Evolutionary conservation across 441 rosid species (phyloP), one percentile per base, ranked within the genome.

Genomic region (Omphalea diandra): DNA sequence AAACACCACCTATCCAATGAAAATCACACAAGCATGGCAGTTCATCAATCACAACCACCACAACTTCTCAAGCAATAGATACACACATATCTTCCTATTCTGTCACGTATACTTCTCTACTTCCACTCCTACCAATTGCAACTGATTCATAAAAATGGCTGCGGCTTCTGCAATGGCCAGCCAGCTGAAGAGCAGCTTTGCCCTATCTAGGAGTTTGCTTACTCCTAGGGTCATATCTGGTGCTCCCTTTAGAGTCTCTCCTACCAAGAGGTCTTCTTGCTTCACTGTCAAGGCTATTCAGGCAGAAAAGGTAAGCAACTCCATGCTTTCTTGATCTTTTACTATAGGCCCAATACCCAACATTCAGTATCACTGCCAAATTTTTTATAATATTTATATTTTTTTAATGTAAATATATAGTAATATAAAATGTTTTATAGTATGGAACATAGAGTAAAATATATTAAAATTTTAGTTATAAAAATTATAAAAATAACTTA

Each of bases 121-220:
- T n/a, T n/a, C n/a, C n/a, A n/a, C n/a, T n/a, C n/a, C n/a, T n/a
- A n/a, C n/a, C n/a, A n/a, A n/a, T n/a, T n/a, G 64, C 69, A 68
- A 62, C 59, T 74, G 85, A 89, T 86, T 24, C 77, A 35, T 17
- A 20, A 66, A 80, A 89, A 88, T 97, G 43, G 72, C 90, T 33
- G 76, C 91, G 67, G 80, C 97, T 70, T 86, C 96, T 82, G 93
- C 99, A 70, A 89, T 95, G 95, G 99, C 95, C 24, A 85, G 88
- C 82, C 98, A 87, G 69, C 88, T 90, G 35, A 89, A 78, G 81
- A 86, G 87, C 85, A 83, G 86, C 86, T 90, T 89, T 72, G 80
- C 97, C 27, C 84, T 95, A 5, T 79, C 90, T 41, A 85, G 83
- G 49, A 78, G 77, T 57, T 77, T 88, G 8, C 80, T 77, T 53